A percentile compares a stretch with the other conserved stretches of the same genome.
Evolutionary conservation across 2,329 filamentous ascomycete genomes (phyloP).

Genomic region (Daldinia sp.): DNA sequence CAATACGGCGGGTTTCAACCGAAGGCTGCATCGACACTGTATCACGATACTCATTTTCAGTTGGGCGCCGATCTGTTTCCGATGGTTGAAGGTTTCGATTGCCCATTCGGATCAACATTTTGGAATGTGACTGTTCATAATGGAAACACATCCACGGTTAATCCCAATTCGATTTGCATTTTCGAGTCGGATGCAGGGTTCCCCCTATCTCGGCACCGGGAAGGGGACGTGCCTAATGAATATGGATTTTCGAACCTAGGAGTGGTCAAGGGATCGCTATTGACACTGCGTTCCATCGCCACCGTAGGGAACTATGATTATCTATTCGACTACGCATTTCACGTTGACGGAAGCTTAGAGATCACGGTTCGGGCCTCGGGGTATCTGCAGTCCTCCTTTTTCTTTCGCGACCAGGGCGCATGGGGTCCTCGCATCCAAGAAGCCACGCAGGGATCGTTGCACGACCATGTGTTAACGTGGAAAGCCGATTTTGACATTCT

Average conservation of each 20-base stretch:
- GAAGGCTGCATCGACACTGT: conserved; percentile 53
- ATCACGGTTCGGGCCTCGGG: conserved; percentile 51
- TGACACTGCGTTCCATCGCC: conserved; percentile 51
- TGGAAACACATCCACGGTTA: conserved; percentile 43
- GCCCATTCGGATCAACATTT: conserved; percentile 51
- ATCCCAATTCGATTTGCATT: conserved; percentile 50
- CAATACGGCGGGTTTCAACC: conserved; percentile 60
- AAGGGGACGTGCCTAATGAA: conserved; percentile 34
- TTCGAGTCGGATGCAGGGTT: conserved; percentile 51
- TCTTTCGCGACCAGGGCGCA: conserved; percentile 33
- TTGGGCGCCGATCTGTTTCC: conserved; percentile 49
- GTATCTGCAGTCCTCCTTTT: conserved; percentile 48
- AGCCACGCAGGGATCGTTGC: conserved; percentile 41
- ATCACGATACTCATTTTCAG: conserved; percentile 53
- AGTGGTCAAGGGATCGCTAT: conserved; percentile 45
- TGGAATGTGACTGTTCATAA: conserved; percentile 47
- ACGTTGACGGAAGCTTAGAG: conserved; percentile 50
- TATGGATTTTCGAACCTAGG: conserved; percentile 46
- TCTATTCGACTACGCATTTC: conserved; percentile 48
- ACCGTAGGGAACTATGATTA: conserved; percentile 56
- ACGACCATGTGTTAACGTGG: conserved; percentile 44
- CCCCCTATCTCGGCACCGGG: conserved; percentile 49
- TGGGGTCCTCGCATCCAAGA: conserved; percentile 42
- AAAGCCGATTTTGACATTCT: conserved; percentile 46
- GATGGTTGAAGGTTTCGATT: conserved; percentile 54